A percentile compares a stretch with the other conserved stretches of the same genome.
Evolutionary conservation across 345 rosid species (phyloP).

Genomic region (Triadica sebifera): DNA sequence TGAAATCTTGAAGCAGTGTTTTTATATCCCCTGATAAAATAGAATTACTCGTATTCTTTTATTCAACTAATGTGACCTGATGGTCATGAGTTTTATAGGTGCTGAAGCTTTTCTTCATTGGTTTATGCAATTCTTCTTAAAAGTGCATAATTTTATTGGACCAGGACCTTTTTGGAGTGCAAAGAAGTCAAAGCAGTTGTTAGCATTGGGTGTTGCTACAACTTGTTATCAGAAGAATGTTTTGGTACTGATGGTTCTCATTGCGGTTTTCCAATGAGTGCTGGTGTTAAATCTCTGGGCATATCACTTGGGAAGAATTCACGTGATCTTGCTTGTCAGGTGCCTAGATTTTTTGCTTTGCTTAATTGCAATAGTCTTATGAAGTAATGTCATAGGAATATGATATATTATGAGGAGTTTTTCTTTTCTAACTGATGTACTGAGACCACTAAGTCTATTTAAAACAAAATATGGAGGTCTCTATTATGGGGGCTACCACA

Average conservation of each 20-base stretch:
- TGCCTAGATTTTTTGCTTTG: constrained; percentile 20
- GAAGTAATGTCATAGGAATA: constrained; percentile 8
- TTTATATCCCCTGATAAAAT: background rate
- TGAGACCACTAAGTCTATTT: background rate
- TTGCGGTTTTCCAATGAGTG: constrained; percentile 75
- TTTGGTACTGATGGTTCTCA: constrained; percentile 34
- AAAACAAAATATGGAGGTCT: background rate
- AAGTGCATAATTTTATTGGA: constrained; percentile 20
- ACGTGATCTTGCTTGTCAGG: constrained; percentile 97
- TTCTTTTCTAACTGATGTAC: background rate
- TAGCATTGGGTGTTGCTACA: constrained; percentile 96
- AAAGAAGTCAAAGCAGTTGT: constrained; percentile 70
- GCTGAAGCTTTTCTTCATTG: background rate
- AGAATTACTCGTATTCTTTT: background rate
- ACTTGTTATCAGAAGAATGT: constrained; percentile 69
- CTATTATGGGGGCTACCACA: background rate
- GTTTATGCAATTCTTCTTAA: background rate
- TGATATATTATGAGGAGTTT: background rate
- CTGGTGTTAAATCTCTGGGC: constrained; percentile 54
- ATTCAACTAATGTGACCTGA: background rate
- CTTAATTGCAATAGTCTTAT: background rate
- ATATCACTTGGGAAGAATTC: constrained; percentile 62
- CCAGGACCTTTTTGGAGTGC: constrained; percentile 72
- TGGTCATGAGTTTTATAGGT: background rate
- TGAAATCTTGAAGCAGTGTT: background rate